Evolutionary conservation across 495 filamentous ascomycete genomes (phyloP).

Genomic region (Penicillium paradoxum): DNA sequence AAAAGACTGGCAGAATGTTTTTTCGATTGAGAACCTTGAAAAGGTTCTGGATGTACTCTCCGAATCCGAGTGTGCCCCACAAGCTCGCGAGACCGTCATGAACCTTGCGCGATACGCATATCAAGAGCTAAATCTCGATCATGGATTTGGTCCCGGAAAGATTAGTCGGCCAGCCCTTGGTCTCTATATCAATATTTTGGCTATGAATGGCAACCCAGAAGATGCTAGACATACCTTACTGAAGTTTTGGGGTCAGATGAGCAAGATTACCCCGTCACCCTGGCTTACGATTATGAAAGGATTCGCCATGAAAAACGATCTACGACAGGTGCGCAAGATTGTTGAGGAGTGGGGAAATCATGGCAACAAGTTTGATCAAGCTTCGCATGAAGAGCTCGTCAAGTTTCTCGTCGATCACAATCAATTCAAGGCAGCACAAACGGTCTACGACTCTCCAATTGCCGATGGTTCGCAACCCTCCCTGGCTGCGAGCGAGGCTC

Average conservation of each 20-base stretch:
- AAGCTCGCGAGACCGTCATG: conserved; percentile 34
- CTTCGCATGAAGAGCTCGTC: conserved; percentile 36
- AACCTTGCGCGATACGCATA: conserved; percentile 54
- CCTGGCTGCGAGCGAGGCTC: conserved; percentile 39
- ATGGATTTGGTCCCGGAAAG: conserved; percentile 33
- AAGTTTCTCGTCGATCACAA: conserved; percentile 34
- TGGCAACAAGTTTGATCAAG: conserved; percentile 31
- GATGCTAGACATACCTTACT: conserved; percentile 52
- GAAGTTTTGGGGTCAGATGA: conserved; percentile 37
- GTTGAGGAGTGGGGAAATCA: conserved; percentile 25
- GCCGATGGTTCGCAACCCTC: conserved; percentile 35
- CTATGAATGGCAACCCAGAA: conserved; percentile 52
- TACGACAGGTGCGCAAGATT: conserved; percentile 37
- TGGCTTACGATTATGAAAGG: conserved; percentile 62
- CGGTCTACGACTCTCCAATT: conserved; percentile 55
- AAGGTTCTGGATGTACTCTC: conserved; percentile 37
- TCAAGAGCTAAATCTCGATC: conserved; percentile 44
- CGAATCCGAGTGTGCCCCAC: conserved; percentile 32
- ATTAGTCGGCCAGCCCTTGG: conserved; percentile 41
- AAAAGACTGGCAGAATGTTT: conserved; percentile 31
- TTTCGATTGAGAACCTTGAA: conserved; percentile 50
- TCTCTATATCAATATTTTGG: conserved; percentile 50
- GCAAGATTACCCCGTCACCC: conserved; percentile 31
- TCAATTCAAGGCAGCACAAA: conserved; percentile 33
- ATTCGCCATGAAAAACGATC: conserved; percentile 58